These are phyloP conservation scores for Solanum sparsipilum DNA, from an alignment of 257 asterid genomes.

Conservation along the genomic window DNA sequence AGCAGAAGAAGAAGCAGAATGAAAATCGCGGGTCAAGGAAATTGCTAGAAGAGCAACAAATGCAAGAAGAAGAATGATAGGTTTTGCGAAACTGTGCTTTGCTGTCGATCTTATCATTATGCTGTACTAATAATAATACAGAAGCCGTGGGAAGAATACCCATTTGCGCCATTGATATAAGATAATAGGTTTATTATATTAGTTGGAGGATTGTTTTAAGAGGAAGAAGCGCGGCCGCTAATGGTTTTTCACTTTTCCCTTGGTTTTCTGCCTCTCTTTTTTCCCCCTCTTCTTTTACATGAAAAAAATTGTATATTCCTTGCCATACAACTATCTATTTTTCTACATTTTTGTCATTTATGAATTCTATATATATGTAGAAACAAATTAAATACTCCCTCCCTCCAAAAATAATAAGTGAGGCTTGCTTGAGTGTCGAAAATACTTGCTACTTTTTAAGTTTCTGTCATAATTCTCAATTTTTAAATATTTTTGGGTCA, in stretches of 20 bases:
- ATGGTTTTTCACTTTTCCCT: slow-evolving; percentile 25
- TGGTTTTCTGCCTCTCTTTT: not conserved
- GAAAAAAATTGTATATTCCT: not conserved
- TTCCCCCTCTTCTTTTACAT: not conserved
- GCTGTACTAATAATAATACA: not conserved
- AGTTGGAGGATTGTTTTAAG: not conserved
- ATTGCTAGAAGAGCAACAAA: slow-evolving; percentile 31
- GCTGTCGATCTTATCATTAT: slow-evolving; percentile 26
- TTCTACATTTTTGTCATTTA: no score
- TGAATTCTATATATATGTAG: not conserved
- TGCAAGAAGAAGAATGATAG: slow-evolving; percentile 26
- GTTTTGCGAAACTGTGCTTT: slow-evolving; percentile 33
- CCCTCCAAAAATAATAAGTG: no score
- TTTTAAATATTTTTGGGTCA: not conserved
- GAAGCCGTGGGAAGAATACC: not conserved
- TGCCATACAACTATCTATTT: not conserved
- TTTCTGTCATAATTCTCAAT: no score
- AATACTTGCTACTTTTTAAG: not conserved
- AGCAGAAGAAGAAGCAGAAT: slow-evolving; percentile 30
- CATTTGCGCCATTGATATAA: not conserved
- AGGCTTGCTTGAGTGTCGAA: no score
- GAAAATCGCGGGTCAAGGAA: slow-evolving; percentile 32
- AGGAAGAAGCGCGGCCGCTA: slow-evolving; percentile 37
- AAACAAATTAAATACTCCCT: not conserved
- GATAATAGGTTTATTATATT: not conserved